Evolutionary conservation across 805 yeast species (phyloP).

Genomic region (Ascoidea tarda): DNA sequence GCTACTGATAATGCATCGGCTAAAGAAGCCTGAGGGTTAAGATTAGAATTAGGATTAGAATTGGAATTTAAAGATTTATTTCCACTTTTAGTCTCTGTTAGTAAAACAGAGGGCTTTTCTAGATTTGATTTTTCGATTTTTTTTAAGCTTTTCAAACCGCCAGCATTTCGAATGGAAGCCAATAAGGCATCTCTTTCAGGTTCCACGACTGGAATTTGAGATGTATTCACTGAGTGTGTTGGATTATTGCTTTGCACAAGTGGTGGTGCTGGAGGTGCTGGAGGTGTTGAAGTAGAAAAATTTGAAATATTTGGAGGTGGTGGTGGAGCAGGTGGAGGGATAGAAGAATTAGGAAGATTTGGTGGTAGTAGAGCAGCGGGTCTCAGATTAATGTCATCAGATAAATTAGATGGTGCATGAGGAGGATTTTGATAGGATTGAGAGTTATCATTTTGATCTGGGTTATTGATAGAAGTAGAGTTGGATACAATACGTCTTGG

Average conservation of each 20-base stretch:
- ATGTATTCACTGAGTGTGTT: conserved; percentile 24
- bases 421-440: conserved; percentile 17
- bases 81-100: conserved; percentile 63
- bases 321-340: conserved; percentile 17
- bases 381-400: conserved; percentile 6
- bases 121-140: conserved; percentile 74
- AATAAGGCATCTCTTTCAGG: conserved; percentile 66
- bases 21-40: conserved; percentile 46
- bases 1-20: conserved; percentile 90
- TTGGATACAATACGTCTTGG: conserved; percentile 2
- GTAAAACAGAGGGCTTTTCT: conserved; percentile 61
- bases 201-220: conserved; percentile 27
- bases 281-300: conserved; percentile 14
- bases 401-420: conserved; percentile 16
- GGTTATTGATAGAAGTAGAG: conserved; percentile 8
- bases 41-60: conserved; percentile 26
- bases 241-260: conserved; percentile 20
- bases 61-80: conserved; percentile 21
- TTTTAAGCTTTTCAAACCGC: conserved; percentile 51
- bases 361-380: conserved; percentile 14
- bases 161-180: conserved; percentile 74
- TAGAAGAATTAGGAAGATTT: conserved; percentile 16
- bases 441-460: not conserved
- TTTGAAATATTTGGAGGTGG: conserved; percentile 17
- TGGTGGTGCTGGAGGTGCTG: conserved; percentile 17